Conservation (phyloP, 23 red algal genomes). For the Gracilaria gracilis region DNA sequence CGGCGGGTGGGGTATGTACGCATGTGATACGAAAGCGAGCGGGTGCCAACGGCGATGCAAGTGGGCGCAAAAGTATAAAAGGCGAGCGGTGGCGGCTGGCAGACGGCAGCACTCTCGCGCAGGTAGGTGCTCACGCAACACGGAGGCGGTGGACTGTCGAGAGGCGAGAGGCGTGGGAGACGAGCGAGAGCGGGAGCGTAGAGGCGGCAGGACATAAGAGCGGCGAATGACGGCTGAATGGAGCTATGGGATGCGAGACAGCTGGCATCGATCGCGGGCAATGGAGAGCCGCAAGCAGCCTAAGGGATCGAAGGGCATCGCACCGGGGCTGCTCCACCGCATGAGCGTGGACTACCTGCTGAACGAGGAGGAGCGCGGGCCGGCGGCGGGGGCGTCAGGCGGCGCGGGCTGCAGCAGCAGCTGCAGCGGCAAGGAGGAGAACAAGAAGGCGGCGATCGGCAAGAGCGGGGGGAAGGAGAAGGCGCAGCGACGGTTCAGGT, state of each 20-base stretch:
- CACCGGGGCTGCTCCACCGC: constrained; percentile 7
- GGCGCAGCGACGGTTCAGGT: constrained; percentile 21
- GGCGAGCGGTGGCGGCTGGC: no score
- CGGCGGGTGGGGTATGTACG: no score
- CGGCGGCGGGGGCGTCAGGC: neutral
- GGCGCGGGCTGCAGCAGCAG: neutral
- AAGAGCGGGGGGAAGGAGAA: neutral
- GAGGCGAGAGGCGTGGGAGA: neutral
- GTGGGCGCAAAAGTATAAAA: no score
- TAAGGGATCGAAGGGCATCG: neutral
- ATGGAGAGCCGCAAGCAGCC: neutral
- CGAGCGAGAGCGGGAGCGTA: no score
- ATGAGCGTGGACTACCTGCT: constrained; percentile 49
- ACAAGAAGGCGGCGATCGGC: neutral
- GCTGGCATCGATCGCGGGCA: no score
- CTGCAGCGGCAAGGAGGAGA: neutral
- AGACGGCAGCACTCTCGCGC: neutral
- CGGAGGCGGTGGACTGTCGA: neutral
- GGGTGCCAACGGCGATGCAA: neutral
- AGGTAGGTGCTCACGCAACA: neutral
- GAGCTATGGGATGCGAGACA: no score
- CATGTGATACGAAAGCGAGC: neutral
- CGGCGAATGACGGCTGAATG: no score
- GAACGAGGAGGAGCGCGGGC: constrained; percentile 11
- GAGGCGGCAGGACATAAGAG: no score